phyloP scores from a whole-genome alignment of 2,329 filamentous ascomycete genomes.

The Graphilbum sp. region DNA sequence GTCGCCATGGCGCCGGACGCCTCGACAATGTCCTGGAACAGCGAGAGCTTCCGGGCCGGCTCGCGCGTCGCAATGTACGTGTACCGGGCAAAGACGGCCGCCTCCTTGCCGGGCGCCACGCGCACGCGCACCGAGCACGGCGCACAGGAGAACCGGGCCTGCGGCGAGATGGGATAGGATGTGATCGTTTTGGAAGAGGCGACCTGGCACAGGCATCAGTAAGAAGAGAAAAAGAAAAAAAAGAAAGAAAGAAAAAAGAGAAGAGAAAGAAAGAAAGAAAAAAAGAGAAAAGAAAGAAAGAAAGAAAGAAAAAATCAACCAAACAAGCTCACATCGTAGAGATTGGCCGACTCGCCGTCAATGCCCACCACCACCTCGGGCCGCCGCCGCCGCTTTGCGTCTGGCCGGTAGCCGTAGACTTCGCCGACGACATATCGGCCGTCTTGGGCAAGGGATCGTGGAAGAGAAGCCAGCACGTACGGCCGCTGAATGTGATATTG shows the following conservation, averaged over 20 bases:
- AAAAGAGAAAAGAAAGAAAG: slow-evolving; percentile 2
- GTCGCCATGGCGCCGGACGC: slow-evolving; percentile 35
- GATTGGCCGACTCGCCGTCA: slow-evolving; percentile 48
- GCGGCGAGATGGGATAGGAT: slow-evolving; percentile 50
- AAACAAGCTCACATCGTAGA: slow-evolving; percentile 40
- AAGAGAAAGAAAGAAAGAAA: background rate
- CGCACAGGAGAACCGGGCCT: slow-evolving; percentile 46
- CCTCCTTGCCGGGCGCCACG: slow-evolving; percentile 19
- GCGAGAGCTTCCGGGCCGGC: slow-evolving; percentile 32
- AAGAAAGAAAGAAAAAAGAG: background rate
- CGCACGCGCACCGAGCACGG: slow-evolving; percentile 41
- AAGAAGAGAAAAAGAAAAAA: background rate
- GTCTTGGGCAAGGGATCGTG: slow-evolving; percentile 37
- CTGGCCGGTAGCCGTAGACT: slow-evolving; percentile 39
- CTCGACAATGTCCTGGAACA: slow-evolving; percentile 41
- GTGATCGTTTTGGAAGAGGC: slow-evolving; percentile 45
- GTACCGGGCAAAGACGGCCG: slow-evolving; percentile 28
- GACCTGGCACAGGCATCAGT: slow-evolving; percentile 34
- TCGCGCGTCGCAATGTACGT: slow-evolving; percentile 44
- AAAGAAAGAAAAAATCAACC: slow-evolving; percentile 4
- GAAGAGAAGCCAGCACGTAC: slow-evolving; percentile 44
- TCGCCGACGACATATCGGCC: slow-evolving; percentile 41
- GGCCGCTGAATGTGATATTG: slow-evolving; percentile 47
- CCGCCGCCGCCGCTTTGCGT: slow-evolving; percentile 44
- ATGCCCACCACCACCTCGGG: slow-evolving; percentile 45